Percentiles rank a stretch among this genome's conserved stretches.
Evolutionary conservation across 2,329 filamentous ascomycete species (phyloP).

Genomic region (Exophiala bonariae): DNA sequence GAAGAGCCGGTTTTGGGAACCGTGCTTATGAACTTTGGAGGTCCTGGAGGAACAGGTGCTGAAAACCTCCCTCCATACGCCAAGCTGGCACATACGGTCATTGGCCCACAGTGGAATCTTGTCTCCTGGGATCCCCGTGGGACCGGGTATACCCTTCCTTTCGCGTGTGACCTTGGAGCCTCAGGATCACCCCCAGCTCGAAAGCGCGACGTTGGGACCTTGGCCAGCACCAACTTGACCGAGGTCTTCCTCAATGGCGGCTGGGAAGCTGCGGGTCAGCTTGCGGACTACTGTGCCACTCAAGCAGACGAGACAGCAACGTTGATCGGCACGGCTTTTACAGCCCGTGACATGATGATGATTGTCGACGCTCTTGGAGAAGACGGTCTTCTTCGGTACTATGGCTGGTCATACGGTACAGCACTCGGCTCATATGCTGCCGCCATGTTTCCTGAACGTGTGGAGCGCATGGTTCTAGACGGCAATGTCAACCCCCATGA

Average conservation of each 20-base stretch:
- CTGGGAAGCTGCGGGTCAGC: constrained; percentile 17
- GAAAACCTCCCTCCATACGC: constrained; percentile 8
- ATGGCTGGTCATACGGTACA: constrained; percentile 32
- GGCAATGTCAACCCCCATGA: constrained; percentile 14
- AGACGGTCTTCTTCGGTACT: constrained; percentile 38
- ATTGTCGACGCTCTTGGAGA: constrained; percentile 47
- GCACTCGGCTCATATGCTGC: constrained; percentile 34
- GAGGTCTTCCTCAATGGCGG: constrained; percentile 12
- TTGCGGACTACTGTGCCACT: constrained; percentile 9
- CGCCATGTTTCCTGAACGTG: constrained; percentile 41
- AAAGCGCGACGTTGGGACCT: neutral
- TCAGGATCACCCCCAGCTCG: neutral
- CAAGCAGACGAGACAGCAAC: constrained; percentile 4
- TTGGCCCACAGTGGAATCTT: constrained; percentile 23
- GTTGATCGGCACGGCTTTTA: constrained; percentile 36
- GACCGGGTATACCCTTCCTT: constrained; percentile 16
- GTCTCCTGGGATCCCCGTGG: constrained; percentile 25
- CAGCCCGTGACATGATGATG: constrained; percentile 51
- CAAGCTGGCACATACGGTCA: neutral
- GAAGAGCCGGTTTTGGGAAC: constrained; percentile 33
- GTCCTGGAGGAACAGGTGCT: constrained; percentile 35
- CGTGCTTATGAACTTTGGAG: constrained; percentile 37
- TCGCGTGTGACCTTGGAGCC: neutral
- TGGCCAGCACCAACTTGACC: constrained; percentile 14
- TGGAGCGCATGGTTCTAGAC: constrained; percentile 40